phyloP scores from a whole-genome alignment of 805 yeast genomes.

The Candida krabiensis region DNA sequence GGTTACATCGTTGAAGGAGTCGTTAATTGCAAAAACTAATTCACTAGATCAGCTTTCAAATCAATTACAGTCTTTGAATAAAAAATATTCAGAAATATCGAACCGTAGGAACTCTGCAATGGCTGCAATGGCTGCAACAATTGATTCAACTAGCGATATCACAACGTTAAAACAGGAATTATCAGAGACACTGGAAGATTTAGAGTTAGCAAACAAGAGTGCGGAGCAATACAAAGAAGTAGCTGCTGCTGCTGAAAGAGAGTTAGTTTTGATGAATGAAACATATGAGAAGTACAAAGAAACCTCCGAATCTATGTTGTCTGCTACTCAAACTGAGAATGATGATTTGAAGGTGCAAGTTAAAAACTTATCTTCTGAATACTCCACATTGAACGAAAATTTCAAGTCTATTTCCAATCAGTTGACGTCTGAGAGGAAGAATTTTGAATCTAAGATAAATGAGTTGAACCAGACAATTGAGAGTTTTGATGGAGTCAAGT shows the following conservation, averaged over 20 bases:
- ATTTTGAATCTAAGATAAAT: slow-evolving; percentile 19
- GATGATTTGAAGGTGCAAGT: slow-evolving; percentile 16
- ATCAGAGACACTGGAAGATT: slow-evolving; percentile 47
- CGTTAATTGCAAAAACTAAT: slow-evolving; percentile 41
- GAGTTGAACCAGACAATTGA: slow-evolving; percentile 25
- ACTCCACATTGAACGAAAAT: slow-evolving; percentile 13
- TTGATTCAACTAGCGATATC: slow-evolving; percentile 23
- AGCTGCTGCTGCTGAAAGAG: slow-evolving; percentile 65
- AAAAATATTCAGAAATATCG: slow-evolving; percentile 29
- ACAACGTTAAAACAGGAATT: slow-evolving; percentile 32
- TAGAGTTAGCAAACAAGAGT: slow-evolving; percentile 56
- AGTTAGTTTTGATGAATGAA: slow-evolving; percentile 53
- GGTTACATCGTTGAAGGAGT: slow-evolving; percentile 40
- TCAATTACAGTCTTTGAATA: slow-evolving; percentile 36
- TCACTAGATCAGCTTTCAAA: slow-evolving; percentile 39
- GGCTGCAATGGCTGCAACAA: slow-evolving; percentile 24
- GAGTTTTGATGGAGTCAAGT: slow-evolving; percentile 25
- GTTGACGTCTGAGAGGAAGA: slow-evolving; percentile 9
- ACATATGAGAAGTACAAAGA: slow-evolving; percentile 50
- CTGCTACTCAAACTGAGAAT: slow-evolving; percentile 8
- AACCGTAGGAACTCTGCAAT: slow-evolving; percentile 30
- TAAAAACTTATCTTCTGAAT: slow-evolving; percentile 12
- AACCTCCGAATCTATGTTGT: slow-evolving; percentile 24
- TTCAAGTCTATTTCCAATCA: slow-evolving; percentile 12
- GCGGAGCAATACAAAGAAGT: slow-evolving; percentile 62